These are phyloP conservation scores for Yamadazyma blattariae DNA, from an alignment of 1,139 yeast species.

Conservation along the genomic window DNA sequence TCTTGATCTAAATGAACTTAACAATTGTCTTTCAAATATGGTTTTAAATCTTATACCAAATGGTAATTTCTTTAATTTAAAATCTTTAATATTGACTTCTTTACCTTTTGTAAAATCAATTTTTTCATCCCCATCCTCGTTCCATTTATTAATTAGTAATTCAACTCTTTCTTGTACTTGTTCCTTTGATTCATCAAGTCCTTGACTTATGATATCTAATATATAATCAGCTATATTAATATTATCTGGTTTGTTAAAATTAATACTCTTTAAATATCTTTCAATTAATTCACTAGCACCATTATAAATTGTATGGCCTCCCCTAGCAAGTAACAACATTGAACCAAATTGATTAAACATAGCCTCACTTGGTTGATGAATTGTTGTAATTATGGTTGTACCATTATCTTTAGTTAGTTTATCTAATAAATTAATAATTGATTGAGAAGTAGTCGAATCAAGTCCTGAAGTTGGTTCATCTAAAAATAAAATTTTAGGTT, in stretches of 20 bases:
- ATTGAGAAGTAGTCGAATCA: slow-evolving; percentile 72
- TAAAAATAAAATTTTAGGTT: slow-evolving; percentile 66
- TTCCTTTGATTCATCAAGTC: slow-evolving; percentile 29
- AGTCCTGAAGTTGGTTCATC: slow-evolving; percentile 92
- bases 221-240: slow-evolving; percentile 73
- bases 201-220: slow-evolving; percentile 64
- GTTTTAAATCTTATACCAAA: slow-evolving; percentile 25
- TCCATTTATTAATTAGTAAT: slow-evolving; percentile 40
- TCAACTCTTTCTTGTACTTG: slow-evolving; percentile 29
- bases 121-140: not conserved
- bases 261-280: slow-evolving; percentile 42
- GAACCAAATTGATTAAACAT: slow-evolving; percentile 64
- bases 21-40: slow-evolving; percentile 30
- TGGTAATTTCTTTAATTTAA: slow-evolving; percentile 21
- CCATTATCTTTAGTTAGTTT: slow-evolving; percentile 54
- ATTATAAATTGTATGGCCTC: slow-evolving; percentile 69
- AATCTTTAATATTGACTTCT: slow-evolving; percentile 18
- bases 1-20: slow-evolving; percentile 55
- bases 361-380: slow-evolving; percentile 80
- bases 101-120: slow-evolving; percentile 5
- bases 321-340: slow-evolving; percentile 63
- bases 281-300: slow-evolving; percentile 43
- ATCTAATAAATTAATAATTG: slow-evolving; percentile 61
- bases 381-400: slow-evolving; percentile 73
- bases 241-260: slow-evolving; percentile 54